phyloP scores from a whole-genome alignment of 139 green algal species.

The Desmodesmus armatus region DNA sequence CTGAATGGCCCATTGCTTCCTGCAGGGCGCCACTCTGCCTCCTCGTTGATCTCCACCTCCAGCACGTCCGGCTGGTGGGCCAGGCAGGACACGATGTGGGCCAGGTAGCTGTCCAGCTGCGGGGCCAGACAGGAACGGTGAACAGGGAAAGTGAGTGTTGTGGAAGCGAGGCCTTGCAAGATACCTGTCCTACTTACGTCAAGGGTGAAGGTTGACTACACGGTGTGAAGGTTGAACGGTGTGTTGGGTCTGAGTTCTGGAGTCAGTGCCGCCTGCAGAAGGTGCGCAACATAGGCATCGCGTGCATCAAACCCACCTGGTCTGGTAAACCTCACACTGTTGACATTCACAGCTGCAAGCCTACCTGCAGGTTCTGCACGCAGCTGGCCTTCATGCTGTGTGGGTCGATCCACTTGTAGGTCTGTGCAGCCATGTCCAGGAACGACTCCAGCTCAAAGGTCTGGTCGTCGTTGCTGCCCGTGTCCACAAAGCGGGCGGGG shows the following conservation, averaged over 20 bases:
- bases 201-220: not conserved
- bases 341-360: too few species aligned
- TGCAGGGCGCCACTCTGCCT: conserved; percentile 68
- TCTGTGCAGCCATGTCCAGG: conserved; percentile 74
- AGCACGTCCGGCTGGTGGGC: conserved; percentile 49
- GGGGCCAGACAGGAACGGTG: conserved; percentile 59
- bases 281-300: too few species aligned
- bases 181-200: not conserved
- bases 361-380: conserved; percentile 73
- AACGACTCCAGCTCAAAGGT: conserved; percentile 91
- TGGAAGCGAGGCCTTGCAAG: not conserved
- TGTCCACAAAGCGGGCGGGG: conserved; percentile 59
- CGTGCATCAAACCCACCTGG: too few species aligned
- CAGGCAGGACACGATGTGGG: conserved; percentile 58
- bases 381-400: conserved; percentile 68
- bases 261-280: too few species aligned
- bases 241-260: not conserved
- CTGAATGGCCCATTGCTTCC: conserved; percentile 39
- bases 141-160: conserved; percentile 44
- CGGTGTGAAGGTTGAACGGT: not conserved
- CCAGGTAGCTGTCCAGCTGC: conserved; percentile 67
- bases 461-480: conserved; percentile 52
- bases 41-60: conserved; percentile 69
- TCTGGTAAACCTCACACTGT: too few species aligned
- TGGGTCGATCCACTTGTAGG: conserved; percentile 92